A percentile compares a stretch with the other conserved stretches of the same genome.
These are phyloP conservation scores for Ophiostoma himal-ulmi DNA, from an alignment of 2,329 filamentous ascomycete species.

Conservation along the genomic window DNA sequence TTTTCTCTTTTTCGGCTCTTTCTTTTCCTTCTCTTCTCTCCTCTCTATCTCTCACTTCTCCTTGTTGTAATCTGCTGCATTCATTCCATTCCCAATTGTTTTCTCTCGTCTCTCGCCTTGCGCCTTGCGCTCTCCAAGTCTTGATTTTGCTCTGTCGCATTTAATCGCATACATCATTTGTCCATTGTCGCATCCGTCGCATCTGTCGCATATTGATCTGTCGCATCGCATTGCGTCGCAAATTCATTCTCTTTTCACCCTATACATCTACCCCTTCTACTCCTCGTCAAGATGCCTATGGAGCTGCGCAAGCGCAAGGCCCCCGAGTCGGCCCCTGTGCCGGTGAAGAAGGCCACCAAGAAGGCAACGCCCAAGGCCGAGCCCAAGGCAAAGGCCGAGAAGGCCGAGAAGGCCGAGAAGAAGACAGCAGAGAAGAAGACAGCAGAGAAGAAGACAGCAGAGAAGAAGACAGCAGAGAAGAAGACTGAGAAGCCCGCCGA, in stretches of 20 bases:
- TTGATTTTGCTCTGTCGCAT: not conserved
- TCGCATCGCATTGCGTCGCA: conserved; percentile 13
- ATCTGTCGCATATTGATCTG: conserved; percentile 11
- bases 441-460: conserved; percentile 27
- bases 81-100: not conserved
- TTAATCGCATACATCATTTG: not conserved
- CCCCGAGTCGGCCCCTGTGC: conserved; percentile 42
- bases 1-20: not conserved
- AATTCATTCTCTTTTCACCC: not conserved
- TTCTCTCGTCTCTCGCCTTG: not conserved
- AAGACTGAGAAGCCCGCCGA: conserved; percentile 24
- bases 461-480: conserved; percentile 28
- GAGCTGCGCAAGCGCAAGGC: conserved; percentile 59
- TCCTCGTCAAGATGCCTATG: conserved; percentile 44
- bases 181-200: conserved; percentile 1
- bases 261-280: conserved; percentile 19
- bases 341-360: conserved; percentile 40
- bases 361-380: conserved; percentile 27
- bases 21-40: not conserved
- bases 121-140: not conserved
- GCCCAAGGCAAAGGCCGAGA: conserved; percentile 28
- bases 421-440: conserved; percentile 26
- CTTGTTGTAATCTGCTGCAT: not conserved
- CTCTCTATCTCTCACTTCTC: not conserved
- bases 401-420: conserved; percentile 30